Evolutionary conservation across 805 yeast genomes (phyloP).

Genomic region (Danielia oregonensis): DNA sequence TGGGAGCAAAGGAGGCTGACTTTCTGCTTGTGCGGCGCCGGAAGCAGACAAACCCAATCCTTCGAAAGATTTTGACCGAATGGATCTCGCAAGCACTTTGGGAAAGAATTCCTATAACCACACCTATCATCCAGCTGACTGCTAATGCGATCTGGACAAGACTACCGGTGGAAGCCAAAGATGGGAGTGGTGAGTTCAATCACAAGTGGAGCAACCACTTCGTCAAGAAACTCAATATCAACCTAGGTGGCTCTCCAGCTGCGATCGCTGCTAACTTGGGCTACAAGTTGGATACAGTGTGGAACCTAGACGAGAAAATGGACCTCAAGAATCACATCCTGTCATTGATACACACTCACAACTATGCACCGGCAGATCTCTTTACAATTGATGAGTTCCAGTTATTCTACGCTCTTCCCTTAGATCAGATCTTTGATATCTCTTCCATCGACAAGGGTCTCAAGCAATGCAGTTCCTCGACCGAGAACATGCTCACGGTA

Average conservation of each 20-base stretch:
- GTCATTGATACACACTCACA: conserved; percentile 22
- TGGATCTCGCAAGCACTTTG: conserved; percentile 67
- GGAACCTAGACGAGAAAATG: conserved; percentile 58
- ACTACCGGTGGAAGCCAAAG: conserved; percentile 49
- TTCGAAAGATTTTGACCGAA: conserved; percentile 59
- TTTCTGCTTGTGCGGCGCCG: conserved; percentile 50
- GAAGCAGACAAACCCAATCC: conserved; percentile 50
- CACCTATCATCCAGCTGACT: conserved; percentile 60
- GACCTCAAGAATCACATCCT: conserved; percentile 43
- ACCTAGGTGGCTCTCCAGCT: conserved; percentile 42
- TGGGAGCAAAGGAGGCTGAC: conserved; percentile 49
- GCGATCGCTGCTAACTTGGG: conserved; percentile 35
- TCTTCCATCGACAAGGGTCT: conserved; percentile 42
- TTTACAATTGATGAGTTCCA: conserved; percentile 61
- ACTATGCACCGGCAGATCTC: conserved; percentile 48
- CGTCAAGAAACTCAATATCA: conserved; percentile 46
- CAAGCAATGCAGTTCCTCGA: conserved; percentile 31
- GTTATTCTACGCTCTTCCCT: conserved; percentile 54
- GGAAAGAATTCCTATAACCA: conserved; percentile 62
- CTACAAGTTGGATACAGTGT: conserved; percentile 43
- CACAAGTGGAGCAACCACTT: conserved; percentile 59
- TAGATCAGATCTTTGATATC: conserved; percentile 53
- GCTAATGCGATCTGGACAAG: conserved; percentile 63
- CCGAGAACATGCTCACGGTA: conserved; percentile 47
- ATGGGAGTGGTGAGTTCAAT: conserved; percentile 63